phyloP scores from a whole-genome alignment of 768 basidiomycete species.

The Lactarius hengduanensis region DNA sequence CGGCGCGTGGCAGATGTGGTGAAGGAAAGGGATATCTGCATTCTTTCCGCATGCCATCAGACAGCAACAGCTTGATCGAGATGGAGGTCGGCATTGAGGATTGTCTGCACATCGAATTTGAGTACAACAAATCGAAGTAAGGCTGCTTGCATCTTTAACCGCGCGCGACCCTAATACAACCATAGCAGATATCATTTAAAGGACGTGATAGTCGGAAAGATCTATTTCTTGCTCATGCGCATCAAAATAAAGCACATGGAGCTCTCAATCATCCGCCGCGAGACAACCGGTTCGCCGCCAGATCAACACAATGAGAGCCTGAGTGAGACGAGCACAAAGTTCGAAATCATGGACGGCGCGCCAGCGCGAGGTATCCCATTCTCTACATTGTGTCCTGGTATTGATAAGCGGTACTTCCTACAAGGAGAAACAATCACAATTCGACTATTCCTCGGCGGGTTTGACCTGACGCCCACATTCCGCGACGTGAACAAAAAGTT shows the following conservation, averaged over 20 bases:
- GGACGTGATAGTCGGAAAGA: slow-evolving; percentile 99
- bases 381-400: background rate
- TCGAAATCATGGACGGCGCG: slow-evolving; percentile 99
- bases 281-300: slow-evolving; percentile 96
- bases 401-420: background rate
- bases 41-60: slow-evolving; percentile 95
- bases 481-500: slow-evolving; percentile 99
- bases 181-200: slow-evolving; percentile 87
- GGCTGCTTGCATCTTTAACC: slow-evolving; percentile 34
- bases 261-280: slow-evolving; percentile 93
- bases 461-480: slow-evolving; percentile 98
- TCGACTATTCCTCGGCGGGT: slow-evolving; percentile 94
- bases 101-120: slow-evolving; percentile 97
- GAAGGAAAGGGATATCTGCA: slow-evolving; percentile 96
- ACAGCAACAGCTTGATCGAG: slow-evolving; percentile 97
- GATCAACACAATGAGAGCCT: slow-evolving; percentile 94
- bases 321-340: slow-evolving; percentile 98
- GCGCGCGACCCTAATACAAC: background rate
- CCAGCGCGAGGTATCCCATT: slow-evolving; percentile 77
- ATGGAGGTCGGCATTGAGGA: slow-evolving; percentile 99
- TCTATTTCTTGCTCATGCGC: slow-evolving; percentile 96
- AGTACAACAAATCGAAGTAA: slow-evolving; percentile 99
- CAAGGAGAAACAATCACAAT: slow-evolving; percentile 97
- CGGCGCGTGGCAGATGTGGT: slow-evolving; percentile 89
- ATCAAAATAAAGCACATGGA: slow-evolving; percentile 99